Percentiles rank a stretch among this genome's conserved stretches.
phyloP scores from a whole-genome alignment of 345 rosid species.

The Pistacia atlantica region DNA sequence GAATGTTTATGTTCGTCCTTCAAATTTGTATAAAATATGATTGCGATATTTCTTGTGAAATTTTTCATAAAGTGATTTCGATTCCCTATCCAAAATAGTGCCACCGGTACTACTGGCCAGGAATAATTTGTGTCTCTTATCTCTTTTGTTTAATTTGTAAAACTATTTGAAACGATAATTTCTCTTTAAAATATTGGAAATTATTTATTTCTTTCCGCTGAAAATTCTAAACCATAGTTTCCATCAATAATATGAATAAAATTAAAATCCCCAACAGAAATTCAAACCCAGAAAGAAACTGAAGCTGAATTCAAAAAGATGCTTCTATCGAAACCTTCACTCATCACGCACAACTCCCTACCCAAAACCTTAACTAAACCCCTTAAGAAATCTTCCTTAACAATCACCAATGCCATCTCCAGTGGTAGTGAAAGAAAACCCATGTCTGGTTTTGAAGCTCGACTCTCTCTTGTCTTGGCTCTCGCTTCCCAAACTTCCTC shows the following conservation, averaged over 20 bases:
- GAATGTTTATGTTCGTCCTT: too few species aligned
- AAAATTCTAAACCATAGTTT: neutral
- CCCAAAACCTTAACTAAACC: conserved; percentile 14
- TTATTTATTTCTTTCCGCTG: conserved; percentile 8
- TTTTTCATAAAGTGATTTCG: too few species aligned
- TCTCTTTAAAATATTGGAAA: too few species aligned
- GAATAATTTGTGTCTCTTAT: too few species aligned
- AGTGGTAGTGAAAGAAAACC: conserved; percentile 36
- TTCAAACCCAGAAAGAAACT: neutral
- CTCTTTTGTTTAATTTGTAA: too few species aligned
- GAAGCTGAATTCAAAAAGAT: conserved; percentile 8
- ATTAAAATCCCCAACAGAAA: neutral
- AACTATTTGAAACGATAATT: too few species aligned
- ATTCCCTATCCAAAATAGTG: too few species aligned
- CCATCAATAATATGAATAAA: neutral
- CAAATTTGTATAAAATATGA: too few species aligned
- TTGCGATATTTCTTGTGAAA: too few species aligned
- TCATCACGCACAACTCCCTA: conserved; percentile 25
- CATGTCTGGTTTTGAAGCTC: conserved; percentile 64
- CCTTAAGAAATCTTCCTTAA: conserved; percentile 18
- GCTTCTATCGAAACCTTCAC: conserved; percentile 34
- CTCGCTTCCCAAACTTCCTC: conserved; percentile 76
- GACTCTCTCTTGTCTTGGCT: conserved; percentile 79
- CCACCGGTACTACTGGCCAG: too few species aligned
- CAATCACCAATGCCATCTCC: conserved; percentile 36